Conservation (phyloP, 164 flowering plant species). For the Vitis labrusca region DNA sequence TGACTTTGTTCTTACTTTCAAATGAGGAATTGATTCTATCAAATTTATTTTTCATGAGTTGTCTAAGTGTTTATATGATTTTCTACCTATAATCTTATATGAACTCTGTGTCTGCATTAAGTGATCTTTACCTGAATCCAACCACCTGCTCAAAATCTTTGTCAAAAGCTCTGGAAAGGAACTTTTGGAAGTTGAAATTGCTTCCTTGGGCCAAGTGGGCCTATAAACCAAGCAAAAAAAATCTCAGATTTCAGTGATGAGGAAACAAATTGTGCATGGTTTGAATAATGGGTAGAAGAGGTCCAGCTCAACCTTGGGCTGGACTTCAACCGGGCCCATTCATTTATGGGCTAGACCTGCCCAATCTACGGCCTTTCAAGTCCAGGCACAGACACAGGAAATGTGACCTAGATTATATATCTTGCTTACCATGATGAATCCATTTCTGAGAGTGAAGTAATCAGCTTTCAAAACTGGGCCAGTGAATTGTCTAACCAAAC, state of each 20-base stretch:
- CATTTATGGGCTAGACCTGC: too few relatives aligned
- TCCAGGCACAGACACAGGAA: background rate
- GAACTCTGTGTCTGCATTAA: background rate
- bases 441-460: constrained; percentile 38
- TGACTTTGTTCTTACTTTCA: background rate
- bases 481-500: constrained; percentile 33
- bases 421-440: constrained; percentile 29
- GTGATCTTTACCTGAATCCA: constrained; percentile 29
- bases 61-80: background rate
- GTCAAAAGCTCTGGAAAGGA: constrained; percentile 34
- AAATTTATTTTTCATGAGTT: background rate
- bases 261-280: too few relatives aligned
- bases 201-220: constrained; percentile 8
- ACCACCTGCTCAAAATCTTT: constrained; percentile 41
- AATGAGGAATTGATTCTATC: background rate
- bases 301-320: background rate
- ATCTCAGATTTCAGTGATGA: background rate
- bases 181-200: constrained; percentile 39
- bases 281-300: background rate
- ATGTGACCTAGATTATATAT: constrained; percentile 1
- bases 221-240: constrained; percentile 1
- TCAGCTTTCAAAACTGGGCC: constrained; percentile 32
- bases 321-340: background rate
- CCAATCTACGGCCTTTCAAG: too few relatives aligned
- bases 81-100: background rate